Base-by-base conservation (phyloP, 495 filamentous ascomycete genomes). In the Cryomyces antarcticus region DNA sequence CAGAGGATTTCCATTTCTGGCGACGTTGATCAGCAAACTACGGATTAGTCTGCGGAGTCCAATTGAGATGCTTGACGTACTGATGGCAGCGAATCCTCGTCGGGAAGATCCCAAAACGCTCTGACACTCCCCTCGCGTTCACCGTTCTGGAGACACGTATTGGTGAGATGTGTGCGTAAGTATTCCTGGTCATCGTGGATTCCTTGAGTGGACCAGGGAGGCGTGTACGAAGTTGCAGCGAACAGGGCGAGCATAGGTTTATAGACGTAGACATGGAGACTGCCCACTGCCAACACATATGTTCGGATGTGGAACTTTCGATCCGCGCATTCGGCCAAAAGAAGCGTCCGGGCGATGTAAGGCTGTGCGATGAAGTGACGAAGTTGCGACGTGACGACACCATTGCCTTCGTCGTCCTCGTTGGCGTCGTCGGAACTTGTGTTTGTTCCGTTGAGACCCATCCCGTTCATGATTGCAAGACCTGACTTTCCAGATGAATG, bases 331-430 rank as follows among this genome's bases (percentile, higher is more conserved):
- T 62, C 65, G 0, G 49, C 44, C 38, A 46, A 6, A 3, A 95
- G 68, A 4, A 97, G 73, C 2, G 88, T 86, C 4, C 78, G 81
- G 57, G 92, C 72, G 56, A 95, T 87, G 59, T 97, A 97, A n/a
- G 82, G 79, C 59, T 97, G 89, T 3, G 78, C 83, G 56, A 94
- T 72, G 64, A 97, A 97, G 60, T 96, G 87, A 50, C 89, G 81
- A 44, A 97, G 77, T 46, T 96, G 88, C 6, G 80, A 87, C 7
- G 86, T 83, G 38, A 85, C 74, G 41, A 93, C 77, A 35, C 70
- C 68, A 2, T 24, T 24, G 17, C 17, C 17, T 24, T 62, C 49
- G 1, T 53, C 48, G 35, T 51, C 42, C 28, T 58, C 53, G 30
- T 57, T 52, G 9, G 46, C 33, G 0, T 41, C n/a, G 41, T 53